These are phyloP conservation scores for Podaxis carcinomalis DNA, from an alignment of 768 basidiomycete species.

Conservation along the genomic window DNA sequence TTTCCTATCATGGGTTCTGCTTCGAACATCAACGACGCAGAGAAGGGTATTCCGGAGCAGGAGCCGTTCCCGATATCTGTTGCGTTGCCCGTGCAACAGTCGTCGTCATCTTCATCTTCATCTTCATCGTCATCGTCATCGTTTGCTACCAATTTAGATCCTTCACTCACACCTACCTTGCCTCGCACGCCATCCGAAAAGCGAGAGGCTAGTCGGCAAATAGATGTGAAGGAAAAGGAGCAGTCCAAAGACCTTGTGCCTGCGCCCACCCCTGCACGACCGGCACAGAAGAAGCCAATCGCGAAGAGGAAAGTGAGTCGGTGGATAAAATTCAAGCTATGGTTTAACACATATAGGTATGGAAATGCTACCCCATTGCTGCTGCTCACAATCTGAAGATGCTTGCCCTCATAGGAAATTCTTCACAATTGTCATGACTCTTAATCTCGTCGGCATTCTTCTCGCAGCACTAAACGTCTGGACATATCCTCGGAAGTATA, in stretches of 20 bases:
- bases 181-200: not conserved
- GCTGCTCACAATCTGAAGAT: not conserved
- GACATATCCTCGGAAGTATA: constrained; percentile 61
- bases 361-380: constrained; percentile 9
- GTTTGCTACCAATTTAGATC: constrained; percentile 8
- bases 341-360: constrained; percentile 80
- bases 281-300: constrained; percentile 8
- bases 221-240: not conserved
- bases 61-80: constrained; percentile 22
- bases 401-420: constrained; percentile 50
- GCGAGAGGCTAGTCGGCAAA: not conserved
- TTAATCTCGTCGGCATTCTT: constrained; percentile 58
- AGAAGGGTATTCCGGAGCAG: constrained; percentile 30
- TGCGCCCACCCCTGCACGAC: not conserved
- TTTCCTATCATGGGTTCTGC: constrained; percentile 16
- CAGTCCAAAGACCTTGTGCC: not conserved
- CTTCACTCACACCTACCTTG: constrained; percentile 3
- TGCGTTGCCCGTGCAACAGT: constrained; percentile 15
- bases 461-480: constrained; percentile 62
- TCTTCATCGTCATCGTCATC: constrained; percentile 11
- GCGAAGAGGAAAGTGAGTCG: constrained; percentile 33
- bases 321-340: constrained; percentile 59
- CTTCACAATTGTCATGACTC: constrained; percentile 53
- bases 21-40: constrained; percentile 29
- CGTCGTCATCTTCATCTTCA: not conserved